phyloP scores from a whole-genome alignment of 78 protist genomes.

The Neovahlkampfia damariscottae region DNA sequence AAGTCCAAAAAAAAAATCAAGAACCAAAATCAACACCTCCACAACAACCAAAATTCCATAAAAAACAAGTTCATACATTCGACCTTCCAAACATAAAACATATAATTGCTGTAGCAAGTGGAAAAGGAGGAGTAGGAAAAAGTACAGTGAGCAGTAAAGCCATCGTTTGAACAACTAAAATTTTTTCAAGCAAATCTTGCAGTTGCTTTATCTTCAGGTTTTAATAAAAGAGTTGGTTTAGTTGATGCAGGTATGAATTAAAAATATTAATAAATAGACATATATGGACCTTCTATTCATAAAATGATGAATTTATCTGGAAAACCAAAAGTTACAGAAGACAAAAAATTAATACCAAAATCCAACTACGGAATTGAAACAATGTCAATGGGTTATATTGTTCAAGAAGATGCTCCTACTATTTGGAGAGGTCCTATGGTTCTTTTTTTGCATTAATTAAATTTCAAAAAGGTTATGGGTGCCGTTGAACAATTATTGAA shows the following conservation, averaged over 20 bases:
- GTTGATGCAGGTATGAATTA: no score
- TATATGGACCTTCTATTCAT: conserved; percentile 83
- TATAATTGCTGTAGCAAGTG: conserved; percentile 26
- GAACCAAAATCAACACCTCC: no score
- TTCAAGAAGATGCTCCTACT: conserved; percentile 48
- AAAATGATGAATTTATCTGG: conserved; percentile 48
- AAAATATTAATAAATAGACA: no score
- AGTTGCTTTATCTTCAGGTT: background rate
- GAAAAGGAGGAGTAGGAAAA: conserved; percentile 96
- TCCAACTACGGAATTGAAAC: conserved; percentile 55
- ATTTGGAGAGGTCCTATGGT: conserved; percentile 86
- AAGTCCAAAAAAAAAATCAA: no score
- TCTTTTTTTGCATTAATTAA: conserved; percentile 10
- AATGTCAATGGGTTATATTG: conserved; percentile 78
- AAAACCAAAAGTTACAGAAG: conserved; percentile 10
- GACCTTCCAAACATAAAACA: conserved; percentile 1
- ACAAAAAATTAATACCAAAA: conserved; percentile 36
- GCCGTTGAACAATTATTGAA: conserved; percentile 53
- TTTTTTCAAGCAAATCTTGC: conserved; percentile 51
- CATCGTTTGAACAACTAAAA: no score
- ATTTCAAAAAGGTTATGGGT: no score
- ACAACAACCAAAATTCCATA: no score
- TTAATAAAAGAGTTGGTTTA: conserved; percentile 46
- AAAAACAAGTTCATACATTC: no score
- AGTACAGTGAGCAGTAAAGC: conserved; percentile 68